Percentiles rank a stretch among this genome's conserved stretches.
Conservation (phyloP, 306 rosid species). For the Vachellia pachyceras region DNA sequence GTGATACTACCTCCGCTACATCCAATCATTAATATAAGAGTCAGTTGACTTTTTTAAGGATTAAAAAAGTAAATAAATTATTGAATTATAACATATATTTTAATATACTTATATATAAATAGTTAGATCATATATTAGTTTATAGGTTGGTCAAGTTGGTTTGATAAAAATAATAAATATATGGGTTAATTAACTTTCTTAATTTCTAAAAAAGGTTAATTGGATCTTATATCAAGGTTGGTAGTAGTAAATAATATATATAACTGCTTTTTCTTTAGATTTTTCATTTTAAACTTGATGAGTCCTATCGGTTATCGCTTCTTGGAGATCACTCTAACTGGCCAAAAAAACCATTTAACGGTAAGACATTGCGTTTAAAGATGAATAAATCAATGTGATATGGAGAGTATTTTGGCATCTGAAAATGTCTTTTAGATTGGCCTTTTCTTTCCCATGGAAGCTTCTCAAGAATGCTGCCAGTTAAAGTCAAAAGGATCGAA, state of each 20-base stretch:
- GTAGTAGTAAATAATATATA: not conserved
- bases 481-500: not conserved
- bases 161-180: no score
- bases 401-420: not conserved
- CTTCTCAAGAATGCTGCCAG: not conserved
- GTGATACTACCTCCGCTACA: no score
- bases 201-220: no score
- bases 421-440: not conserved
- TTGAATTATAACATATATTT: no score
- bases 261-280: not conserved
- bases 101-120: no score
- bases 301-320: not conserved
- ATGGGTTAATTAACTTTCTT: no score
- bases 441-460: not conserved
- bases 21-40: no score
- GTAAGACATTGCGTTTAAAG: not conserved
- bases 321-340: not conserved
- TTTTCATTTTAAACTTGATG: not conserved
- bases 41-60: no score
- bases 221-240: no score
- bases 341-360: not conserved
- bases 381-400: not conserved
- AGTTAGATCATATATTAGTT: no score
- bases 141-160: no score
- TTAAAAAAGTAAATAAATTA: no score